Percentiles rank a stretch among this genome's conserved stretches.
phyloP scores from a whole-genome alignment of 2,329 filamentous ascomycete species.

The Mycocentrospora acerina region DNA sequence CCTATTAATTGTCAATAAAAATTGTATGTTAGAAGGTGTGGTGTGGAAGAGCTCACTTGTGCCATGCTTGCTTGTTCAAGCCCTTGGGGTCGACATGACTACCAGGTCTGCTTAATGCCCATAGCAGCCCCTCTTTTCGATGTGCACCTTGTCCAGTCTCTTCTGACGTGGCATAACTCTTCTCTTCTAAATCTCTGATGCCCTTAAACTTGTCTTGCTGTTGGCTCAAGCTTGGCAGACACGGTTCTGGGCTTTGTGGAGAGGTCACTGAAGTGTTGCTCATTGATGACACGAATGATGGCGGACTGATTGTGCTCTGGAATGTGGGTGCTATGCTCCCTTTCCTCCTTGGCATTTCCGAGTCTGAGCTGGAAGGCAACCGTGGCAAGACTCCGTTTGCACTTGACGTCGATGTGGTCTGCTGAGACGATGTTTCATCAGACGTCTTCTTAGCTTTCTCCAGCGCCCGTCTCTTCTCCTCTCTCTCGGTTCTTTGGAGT shows the following conservation, averaged over 20 bases:
- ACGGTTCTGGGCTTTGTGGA: constrained; percentile 33
- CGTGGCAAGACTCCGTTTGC: constrained; percentile 27
- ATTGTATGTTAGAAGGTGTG: not conserved
- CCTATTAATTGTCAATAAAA: constrained; percentile 51
- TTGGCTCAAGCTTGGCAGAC: constrained; percentile 28
- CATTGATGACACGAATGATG: constrained; percentile 24
- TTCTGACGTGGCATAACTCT: constrained; percentile 49
- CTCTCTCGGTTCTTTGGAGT: constrained; percentile 88
- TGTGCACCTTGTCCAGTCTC: constrained; percentile 64
- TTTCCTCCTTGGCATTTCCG: constrained; percentile 33
- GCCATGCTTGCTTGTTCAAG: constrained; percentile 96
- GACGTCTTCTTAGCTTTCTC: constrained; percentile 74
- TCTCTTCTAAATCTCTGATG: constrained; percentile 88
- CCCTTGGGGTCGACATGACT: constrained; percentile 94
- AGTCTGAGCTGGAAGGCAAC: constrained; percentile 23
- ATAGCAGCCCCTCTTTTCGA: constrained; percentile 89
- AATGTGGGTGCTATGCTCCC: constrained; percentile 36
- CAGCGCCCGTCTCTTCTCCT: constrained; percentile 86
- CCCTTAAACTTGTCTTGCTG: constrained; percentile 74
- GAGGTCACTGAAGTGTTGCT: constrained; percentile 27
- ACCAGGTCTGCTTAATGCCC: constrained; percentile 89
- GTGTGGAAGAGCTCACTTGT: constrained; percentile 69
- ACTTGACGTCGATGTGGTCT: constrained; percentile 22
- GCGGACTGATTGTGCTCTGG: constrained; percentile 37
- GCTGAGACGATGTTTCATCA: constrained; percentile 31